phyloP scores from a whole-genome alignment of 495 filamentous ascomycete species.

The Penicillium coffeae region DNA sequence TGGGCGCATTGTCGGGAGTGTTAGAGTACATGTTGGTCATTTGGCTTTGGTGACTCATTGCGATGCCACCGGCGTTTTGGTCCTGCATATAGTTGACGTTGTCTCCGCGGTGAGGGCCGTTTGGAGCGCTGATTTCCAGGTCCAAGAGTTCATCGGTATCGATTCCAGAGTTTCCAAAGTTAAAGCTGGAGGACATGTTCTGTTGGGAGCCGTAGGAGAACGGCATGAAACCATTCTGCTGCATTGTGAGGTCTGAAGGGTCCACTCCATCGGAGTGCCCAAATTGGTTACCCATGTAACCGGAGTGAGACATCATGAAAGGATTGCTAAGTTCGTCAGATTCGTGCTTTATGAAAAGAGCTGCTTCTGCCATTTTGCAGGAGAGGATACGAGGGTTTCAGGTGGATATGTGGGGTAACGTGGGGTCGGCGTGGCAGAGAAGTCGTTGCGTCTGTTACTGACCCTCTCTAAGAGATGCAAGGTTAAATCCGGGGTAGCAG shows the following conservation, averaged over 20 bases:
- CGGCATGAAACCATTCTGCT: conserved; percentile 48
- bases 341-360: conserved; percentile 76
- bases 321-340: conserved; percentile 59
- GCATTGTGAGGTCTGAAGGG: conserved; percentile 80
- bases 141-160: conserved; percentile 52
- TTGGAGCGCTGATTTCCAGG: conserved; percentile 47
- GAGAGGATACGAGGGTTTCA: conserved; percentile 1
- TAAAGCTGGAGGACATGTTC: conserved; percentile 50
- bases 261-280: conserved; percentile 67
- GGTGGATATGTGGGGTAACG: conserved; percentile 9
- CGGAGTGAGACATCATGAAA: conserved; percentile 54
- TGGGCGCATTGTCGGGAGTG: conserved; percentile 82
- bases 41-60: conserved; percentile 49
- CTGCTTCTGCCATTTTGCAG: conserved; percentile 38
- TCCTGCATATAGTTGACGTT: conserved; percentile 45
- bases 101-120: conserved; percentile 35
- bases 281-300: conserved; percentile 68
- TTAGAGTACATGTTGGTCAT: conserved; percentile 75
- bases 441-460: conserved; percentile 20
- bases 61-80: conserved; percentile 41
- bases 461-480: conserved; percentile 19
- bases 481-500: conserved; percentile 8
- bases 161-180: conserved; percentile 52
- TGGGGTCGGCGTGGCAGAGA: conserved; percentile 17
- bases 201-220: conserved; percentile 48